phyloP scores from a whole-genome alignment of 176 grass and related monocot genomes.

The Oryza meyeriana region DNA sequence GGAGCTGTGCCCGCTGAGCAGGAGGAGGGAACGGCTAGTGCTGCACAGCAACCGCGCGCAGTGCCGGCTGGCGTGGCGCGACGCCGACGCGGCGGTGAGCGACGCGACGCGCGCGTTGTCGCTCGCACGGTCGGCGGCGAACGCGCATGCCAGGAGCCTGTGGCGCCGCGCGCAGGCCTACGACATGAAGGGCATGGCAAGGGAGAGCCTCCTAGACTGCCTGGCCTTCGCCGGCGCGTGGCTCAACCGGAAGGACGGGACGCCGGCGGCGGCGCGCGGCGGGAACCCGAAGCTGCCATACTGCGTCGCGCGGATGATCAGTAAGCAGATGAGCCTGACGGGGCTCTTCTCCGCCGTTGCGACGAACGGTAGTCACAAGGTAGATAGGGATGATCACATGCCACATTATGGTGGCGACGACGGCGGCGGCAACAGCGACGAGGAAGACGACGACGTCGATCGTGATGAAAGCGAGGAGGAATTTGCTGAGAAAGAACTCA shows the following conservation, averaged over 20 bases:
- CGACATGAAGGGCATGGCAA: slow-evolving; percentile 91
- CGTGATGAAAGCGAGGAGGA: slow-evolving; percentile 31
- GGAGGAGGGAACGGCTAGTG: slow-evolving; percentile 56
- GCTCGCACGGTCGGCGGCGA: slow-evolving; percentile 45
- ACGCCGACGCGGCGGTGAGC: slow-evolving; percentile 64
- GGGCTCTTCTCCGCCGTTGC: slow-evolving; percentile 60
- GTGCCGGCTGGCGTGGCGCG: slow-evolving; percentile 44
- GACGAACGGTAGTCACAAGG: neutral
- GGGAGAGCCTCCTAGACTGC: slow-evolving; percentile 93
- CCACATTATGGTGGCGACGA: neutral
- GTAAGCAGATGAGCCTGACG: slow-evolving; percentile 67
- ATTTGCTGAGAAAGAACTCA: slow-evolving; percentile 17
- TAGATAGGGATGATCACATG: slow-evolving; percentile 27
- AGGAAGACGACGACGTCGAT: neutral
- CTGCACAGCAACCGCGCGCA: slow-evolving; percentile 88
- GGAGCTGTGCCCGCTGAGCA: slow-evolving; percentile 51
- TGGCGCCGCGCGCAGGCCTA: slow-evolving; percentile 89
- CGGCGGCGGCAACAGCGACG: neutral
- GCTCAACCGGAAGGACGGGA: slow-evolving; percentile 26
- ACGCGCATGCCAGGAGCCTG: slow-evolving; percentile 72
- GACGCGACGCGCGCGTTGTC: slow-evolving; percentile 85
- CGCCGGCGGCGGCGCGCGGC: slow-evolving; percentile 13
- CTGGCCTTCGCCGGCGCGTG: slow-evolving; percentile 63
- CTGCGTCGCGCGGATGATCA: slow-evolving; percentile 79
- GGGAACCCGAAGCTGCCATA: slow-evolving; percentile 59